Conservation (phyloP, 2,329 filamentous ascomycete genomes). For the Didymella lethalis region DNA sequence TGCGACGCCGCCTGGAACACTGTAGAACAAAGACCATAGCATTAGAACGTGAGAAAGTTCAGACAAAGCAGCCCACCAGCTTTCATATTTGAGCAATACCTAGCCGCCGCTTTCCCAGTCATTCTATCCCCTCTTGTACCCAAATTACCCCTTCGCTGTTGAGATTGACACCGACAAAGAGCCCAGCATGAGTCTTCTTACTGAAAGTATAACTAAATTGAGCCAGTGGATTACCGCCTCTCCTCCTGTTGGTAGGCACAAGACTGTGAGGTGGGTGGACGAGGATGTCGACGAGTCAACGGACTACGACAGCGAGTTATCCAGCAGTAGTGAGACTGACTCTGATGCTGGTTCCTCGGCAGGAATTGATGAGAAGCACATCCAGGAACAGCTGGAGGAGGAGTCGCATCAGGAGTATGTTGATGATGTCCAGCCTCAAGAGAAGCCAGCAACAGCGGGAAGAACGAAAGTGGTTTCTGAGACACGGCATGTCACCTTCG, state of each 20-base stretch:
- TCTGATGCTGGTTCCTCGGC: no score
- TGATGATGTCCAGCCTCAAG: neutral
- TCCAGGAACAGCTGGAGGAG: conserved; percentile 1
- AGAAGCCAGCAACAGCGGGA: neutral
- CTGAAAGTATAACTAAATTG: conserved; percentile 1
- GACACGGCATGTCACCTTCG: neutral
- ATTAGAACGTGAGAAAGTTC: no score
- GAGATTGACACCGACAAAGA: neutral
- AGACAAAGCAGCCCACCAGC: conserved; percentile 1
- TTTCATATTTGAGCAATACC: neutral
- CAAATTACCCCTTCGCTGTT: neutral
- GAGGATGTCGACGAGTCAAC: neutral
- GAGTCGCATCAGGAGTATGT: neutral
- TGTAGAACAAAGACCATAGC: conserved; percentile 7
- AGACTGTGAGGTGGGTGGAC: neutral
- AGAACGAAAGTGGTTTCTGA: neutral
- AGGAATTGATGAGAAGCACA: neutral
- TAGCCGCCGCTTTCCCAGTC: neutral
- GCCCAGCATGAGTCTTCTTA: conserved; percentile 1
- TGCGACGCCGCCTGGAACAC: neutral
- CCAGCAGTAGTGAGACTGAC: no score
- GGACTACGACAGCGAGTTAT: neutral
- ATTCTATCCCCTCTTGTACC: neutral
- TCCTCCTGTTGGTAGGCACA: conserved; percentile 2
- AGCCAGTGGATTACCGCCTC: neutral